Evolutionary conservation across 2,329 filamentous ascomycete species (phyloP), one percentile per base, ranked within the genome.

Genomic region (Lasiodiplodia sp.): DNA sequence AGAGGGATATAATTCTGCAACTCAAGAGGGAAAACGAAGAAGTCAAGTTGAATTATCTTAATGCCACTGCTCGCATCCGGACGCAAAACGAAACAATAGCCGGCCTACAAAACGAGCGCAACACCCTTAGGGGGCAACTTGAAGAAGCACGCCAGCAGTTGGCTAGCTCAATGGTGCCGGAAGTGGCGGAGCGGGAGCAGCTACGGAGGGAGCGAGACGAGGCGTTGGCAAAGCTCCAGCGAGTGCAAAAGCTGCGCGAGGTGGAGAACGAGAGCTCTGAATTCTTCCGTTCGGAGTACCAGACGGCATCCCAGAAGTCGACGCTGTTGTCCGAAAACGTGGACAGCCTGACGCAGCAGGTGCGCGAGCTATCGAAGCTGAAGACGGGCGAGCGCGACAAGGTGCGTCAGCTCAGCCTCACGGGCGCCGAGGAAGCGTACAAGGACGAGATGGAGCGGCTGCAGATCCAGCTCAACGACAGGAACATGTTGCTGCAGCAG

Each of bases 241-340:
- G 74, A 4, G 75, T 73, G 6, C 71, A 76, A 11, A 74, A 74
- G 47, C 72, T 75, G 8, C 75, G 81, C 14, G 70, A 75, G 38
- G 76, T 72, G 16, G 70, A 76, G 1, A 78, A 85, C 34, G 81
- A 80, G 16, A 86, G 89, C 4, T 79, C 84, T 31, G 86, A 88
- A 1, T 92, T 89, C 72, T 80, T 84, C 14, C 85, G 87, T 65
- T 82, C 82, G 4, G 80, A 84, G 11, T 92, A 91, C 72, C 89
- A 72, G 37, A 64, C 63, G 7, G 72, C 73, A 7, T 62, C 64
- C 38, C 53, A 2, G 16, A 3, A 34, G 8, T 55, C 68, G 21
- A 37, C 51, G 1, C 52, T 52, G 25, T 31, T 31, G 34, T 58
- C 55, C 14, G 44, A 21, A 2, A 28, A 55, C 34, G 37, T 44